These are phyloP conservation scores for Pleurotus platypus DNA, from an alignment of 768 basidiomycete genomes.

Conservation along the genomic window DNA sequence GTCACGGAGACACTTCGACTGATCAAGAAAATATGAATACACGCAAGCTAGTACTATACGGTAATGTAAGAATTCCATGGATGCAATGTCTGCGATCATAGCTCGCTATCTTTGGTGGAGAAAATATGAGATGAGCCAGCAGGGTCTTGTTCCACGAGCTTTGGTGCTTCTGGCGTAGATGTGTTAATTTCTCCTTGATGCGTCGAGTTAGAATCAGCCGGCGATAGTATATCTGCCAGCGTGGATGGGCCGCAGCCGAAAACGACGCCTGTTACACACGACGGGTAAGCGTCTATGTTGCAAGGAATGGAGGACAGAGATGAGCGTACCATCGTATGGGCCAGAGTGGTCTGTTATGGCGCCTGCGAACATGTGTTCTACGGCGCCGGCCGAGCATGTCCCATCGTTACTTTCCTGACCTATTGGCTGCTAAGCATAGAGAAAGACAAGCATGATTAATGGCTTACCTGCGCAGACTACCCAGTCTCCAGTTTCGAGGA, in stretches of 20 bases:
- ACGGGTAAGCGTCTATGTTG: background rate
- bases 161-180: background rate
- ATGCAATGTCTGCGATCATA: background rate
- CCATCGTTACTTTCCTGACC: slow-evolving; percentile 18
- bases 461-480: slow-evolving; percentile 16
- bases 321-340: slow-evolving; percentile 19
- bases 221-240: background rate
- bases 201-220: background rate
- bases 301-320: slow-evolving; percentile 2
- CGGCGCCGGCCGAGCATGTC: slow-evolving; percentile 18
- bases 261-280: background rate
- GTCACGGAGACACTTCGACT: too few species aligned
- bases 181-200: background rate
- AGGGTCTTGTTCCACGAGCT: background rate
- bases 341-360: slow-evolving; percentile 19
- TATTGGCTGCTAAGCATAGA: background rate
- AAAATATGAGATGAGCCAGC: background rate
- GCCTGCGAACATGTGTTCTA: slow-evolving; percentile 13
- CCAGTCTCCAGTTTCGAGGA: slow-evolving; percentile 13
- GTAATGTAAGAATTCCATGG: too few species aligned
- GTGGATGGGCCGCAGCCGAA: background rate
- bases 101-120: background rate
- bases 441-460: background rate
- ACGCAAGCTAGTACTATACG: too few species aligned
- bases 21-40: too few species aligned